Base-by-base conservation (phyloP, 495 filamentous ascomycete genomes). In the Penicillium maclennaniae region DNA sequence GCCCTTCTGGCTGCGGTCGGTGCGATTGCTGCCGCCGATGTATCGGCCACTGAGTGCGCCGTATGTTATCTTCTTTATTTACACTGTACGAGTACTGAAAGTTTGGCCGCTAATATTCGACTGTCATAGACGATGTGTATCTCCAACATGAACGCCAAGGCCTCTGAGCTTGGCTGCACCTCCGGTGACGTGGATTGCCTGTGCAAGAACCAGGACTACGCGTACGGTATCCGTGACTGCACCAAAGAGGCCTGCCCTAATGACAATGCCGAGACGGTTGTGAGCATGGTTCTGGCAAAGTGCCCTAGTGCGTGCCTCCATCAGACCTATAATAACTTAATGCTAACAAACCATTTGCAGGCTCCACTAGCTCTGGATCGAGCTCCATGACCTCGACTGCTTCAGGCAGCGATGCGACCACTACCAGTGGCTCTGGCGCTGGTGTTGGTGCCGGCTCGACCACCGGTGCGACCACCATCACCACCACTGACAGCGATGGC, bases 221-320 rank as follows among this genome's bases (percentile, higher is more conserved):
- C 69, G 53, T 87, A 83, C 62, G 90, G 90, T 63, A 75, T 95
- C 53, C 85, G 82, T 43, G 90, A 95, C 73, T 95, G 90, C 79
- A 80, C 87, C 46, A 67, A 73, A 50, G 67, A 86, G 70, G 77
- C 80, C 45, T 95, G 90, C 76, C 67, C 70, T 14, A 61, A 68
- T 15, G 73, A 74, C 51, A 72, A 79, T 47, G 62, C 70, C 10
- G 54, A 52, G 21, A 66, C 67, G 51, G 72, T 72, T 12, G 43
- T 76, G 28, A 23, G 61, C 12, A 59, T 61, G 67, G 78, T 72
- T 47, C 54, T 68, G 45, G 67, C 62, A 26, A 46, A 66, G 50
- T 72, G 69, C 68, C 63, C 72, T 55, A 59, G 61, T 54, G 56
- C 12, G 61, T 56, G 27, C 9, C 9, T 12, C 23, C 21, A 9